A percentile compares a stretch with the other conserved stretches of the same genome.
Conservation (phyloP, 1,284 basidiomycete genomes). For the Melampsora abietis-canadensis region DNA sequence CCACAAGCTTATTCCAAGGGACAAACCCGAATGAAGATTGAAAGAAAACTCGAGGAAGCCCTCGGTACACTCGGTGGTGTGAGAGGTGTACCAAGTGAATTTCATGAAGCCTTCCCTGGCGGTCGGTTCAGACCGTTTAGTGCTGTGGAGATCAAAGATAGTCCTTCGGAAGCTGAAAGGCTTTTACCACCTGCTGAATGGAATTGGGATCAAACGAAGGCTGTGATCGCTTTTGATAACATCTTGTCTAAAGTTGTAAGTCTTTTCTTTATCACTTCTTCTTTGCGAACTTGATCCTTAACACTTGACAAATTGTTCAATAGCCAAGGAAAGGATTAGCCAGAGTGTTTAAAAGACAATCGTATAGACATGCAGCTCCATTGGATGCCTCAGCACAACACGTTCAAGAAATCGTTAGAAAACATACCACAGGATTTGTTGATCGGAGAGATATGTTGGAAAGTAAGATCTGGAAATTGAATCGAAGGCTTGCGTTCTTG, state of each 20-base stretch:
- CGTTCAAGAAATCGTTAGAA: conserved; percentile 47
- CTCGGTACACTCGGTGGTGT: conserved; percentile 60
- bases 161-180: conserved; percentile 36
- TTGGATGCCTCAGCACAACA: conserved; percentile 45
- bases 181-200: conserved; percentile 41
- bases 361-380: conserved; percentile 43
- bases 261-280: neutral
- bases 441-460: conserved; percentile 48
- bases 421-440: conserved; percentile 46
- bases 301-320: neutral
- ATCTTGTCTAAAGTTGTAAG: conserved; percentile 33
- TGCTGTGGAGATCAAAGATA: conserved; percentile 39
- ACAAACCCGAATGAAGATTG: conserved; percentile 76
- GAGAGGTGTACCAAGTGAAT: conserved; percentile 61
- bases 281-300: too few relatives aligned
- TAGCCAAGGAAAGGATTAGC: conserved; percentile 30
- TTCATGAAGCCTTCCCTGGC: conserved; percentile 90
- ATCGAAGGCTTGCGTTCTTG: conserved; percentile 34
- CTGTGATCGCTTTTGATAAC: conserved; percentile 24
- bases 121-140: conserved; percentile 60
- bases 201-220: conserved; percentile 36
- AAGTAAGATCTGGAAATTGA: conserved; percentile 43
- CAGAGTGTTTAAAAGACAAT: conserved; percentile 22
- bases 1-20: conserved; percentile 73
- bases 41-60: conserved; percentile 69